phyloP scores from a whole-genome alignment of 139 green algal species.

The Coelastrella sp. region DNA sequence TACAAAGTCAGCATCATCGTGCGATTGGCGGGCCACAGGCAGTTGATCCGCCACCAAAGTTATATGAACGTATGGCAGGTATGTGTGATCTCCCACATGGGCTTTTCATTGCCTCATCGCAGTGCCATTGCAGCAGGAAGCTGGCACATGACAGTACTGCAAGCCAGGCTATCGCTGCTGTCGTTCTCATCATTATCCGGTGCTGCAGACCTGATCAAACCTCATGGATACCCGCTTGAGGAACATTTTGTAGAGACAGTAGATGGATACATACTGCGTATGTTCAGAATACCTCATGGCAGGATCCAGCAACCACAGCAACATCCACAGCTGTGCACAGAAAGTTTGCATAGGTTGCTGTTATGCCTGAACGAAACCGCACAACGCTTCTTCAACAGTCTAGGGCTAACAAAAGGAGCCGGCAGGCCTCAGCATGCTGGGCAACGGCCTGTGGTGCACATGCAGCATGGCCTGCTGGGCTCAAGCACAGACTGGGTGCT shows the following conservation, averaged over 20 bases:
- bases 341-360: background rate
- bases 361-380: background rate
- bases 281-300: constrained; percentile 74
- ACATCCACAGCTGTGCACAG: background rate
- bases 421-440: background rate
- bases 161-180: background rate
- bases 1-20: background rate
- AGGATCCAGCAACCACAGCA: background rate
- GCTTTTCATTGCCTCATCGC: background rate
- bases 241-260: constrained; percentile 64
- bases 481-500: constrained; percentile 78
- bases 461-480: constrained; percentile 88
- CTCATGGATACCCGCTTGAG: constrained; percentile 70
- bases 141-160: background rate
- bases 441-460: constrained; percentile 67
- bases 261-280: constrained; percentile 71
- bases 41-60: background rate
- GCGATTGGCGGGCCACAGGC: background rate
- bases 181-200: no score
- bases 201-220: constrained; percentile 24
- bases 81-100: background rate
- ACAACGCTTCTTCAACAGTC: background rate
- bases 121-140: background rate
- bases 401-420: background rate
- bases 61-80: constrained; percentile 37